Conservation (phyloP, 306 rosid genomes). For the Hippophae gyantsensis region DNA sequence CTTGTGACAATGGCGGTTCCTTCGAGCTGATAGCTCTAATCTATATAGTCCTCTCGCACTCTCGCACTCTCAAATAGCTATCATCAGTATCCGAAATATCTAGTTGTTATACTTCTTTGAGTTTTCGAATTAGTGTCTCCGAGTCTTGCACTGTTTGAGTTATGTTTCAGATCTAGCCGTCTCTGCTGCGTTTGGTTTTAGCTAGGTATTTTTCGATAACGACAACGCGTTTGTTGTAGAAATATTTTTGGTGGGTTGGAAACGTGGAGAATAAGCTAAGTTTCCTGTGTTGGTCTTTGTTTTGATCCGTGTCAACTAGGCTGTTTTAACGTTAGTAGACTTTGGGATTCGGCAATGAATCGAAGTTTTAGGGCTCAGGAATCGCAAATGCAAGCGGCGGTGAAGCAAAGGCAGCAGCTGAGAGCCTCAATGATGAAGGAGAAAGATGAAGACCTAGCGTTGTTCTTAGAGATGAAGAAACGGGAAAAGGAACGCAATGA, state of each 20-base stretch:
- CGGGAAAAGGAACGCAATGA: slow-evolving; percentile 86
- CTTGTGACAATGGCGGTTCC: slow-evolving; percentile 23
- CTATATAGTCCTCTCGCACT: slow-evolving; percentile 8
- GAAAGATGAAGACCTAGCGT: slow-evolving; percentile 83
- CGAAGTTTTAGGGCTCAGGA: slow-evolving; percentile 84
- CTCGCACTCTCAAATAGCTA: not conserved
- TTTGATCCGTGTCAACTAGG: slow-evolving; percentile 16
- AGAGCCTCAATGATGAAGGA: slow-evolving; percentile 42
- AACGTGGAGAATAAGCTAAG: slow-evolving; percentile 15
- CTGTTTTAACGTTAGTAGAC: slow-evolving; percentile 14
- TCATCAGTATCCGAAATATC: not conserved
- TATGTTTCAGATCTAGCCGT: slow-evolving; percentile 29
- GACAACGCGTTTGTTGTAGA: slow-evolving; percentile 17
- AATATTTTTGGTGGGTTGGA: slow-evolving; percentile 20
- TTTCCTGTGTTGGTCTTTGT: slow-evolving; percentile 13
- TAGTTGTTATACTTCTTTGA: not conserved
- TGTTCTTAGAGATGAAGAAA: slow-evolving; percentile 79
- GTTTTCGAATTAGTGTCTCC: slow-evolving; percentile 1
- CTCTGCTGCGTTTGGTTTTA: slow-evolving; percentile 11
- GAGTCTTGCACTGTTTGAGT: slow-evolving; percentile 9
- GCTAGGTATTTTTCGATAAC: slow-evolving; percentile 8
- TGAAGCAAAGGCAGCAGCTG: slow-evolving; percentile 61
- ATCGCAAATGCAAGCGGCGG: slow-evolving; percentile 53
- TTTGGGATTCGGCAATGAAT: slow-evolving; percentile 51
- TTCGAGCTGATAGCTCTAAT: not conserved